Evolutionary conservation across 345 rosid species (phyloP).

Genomic region (Gossypium australe): DNA sequence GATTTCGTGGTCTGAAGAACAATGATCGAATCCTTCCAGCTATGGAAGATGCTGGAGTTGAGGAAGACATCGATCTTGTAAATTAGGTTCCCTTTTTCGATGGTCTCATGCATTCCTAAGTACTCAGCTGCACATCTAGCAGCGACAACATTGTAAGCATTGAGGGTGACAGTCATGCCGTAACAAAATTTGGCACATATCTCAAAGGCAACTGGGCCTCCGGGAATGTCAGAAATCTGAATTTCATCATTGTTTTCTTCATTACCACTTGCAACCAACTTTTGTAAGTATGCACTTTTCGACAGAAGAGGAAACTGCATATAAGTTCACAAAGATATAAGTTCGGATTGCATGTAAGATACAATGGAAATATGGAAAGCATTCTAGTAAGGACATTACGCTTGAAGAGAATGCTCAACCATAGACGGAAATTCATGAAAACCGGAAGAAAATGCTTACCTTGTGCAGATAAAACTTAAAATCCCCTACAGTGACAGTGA

Average conservation of each 20-base stretch:
- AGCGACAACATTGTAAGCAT: conserved; percentile 66
- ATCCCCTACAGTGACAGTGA: conserved; percentile 49
- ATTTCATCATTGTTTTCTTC: conserved; percentile 47
- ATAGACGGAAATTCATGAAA: not conserved
- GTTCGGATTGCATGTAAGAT: not conserved
- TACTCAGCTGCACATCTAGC: conserved; percentile 79
- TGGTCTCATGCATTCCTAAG: conserved; percentile 68
- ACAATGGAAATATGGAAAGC: conserved; percentile 4
- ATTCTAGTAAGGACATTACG: not conserved
- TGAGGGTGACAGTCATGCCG: conserved; percentile 74
- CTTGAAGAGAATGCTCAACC: not conserved
- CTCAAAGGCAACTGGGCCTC: conserved; percentile 77
- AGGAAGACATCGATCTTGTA: conserved; percentile 83
- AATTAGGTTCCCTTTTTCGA: conserved; percentile 76
- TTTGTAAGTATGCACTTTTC: conserved; percentile 61
- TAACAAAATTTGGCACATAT: conserved; percentile 83
- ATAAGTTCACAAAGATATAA: not conserved
- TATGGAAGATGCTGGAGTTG: conserved; percentile 58
- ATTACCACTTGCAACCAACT: conserved; percentile 37
- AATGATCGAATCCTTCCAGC: conserved; percentile 93
- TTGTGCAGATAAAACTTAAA: conserved; percentile 69
- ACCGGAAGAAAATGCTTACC: conserved; percentile 40
- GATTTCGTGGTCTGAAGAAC: conserved; percentile 62
- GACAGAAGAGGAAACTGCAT: conserved; percentile 87
- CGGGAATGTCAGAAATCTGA: conserved; percentile 65